Conservation (phyloP, 352 stramenopile genomes). For the Globisporangium abappressorium region DNA sequence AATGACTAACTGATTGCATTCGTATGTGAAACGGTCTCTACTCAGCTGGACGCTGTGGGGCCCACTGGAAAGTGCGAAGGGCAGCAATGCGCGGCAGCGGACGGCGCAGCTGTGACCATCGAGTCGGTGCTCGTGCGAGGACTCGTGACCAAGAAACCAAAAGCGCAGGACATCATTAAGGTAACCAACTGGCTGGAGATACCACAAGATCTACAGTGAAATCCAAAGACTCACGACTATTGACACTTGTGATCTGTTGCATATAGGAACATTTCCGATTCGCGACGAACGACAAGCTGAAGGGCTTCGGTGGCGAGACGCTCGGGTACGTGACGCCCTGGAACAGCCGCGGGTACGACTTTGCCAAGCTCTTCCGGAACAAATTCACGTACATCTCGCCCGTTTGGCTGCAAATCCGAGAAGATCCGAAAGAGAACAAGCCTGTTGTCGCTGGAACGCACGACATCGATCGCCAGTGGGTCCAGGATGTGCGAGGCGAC, state of each 20-base stretch:
- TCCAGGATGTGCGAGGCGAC: constrained; percentile 40
- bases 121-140: constrained; percentile 40
- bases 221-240: not conserved
- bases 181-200: not conserved
- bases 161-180: constrained; percentile 41
- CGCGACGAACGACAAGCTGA: constrained; percentile 5
- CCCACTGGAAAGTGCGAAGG: constrained; percentile 23
- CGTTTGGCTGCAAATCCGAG: constrained; percentile 79
- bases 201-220: not conserved
- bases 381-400: constrained; percentile 80
- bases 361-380: constrained; percentile 57
- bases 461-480: constrained; percentile 66
- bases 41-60: not conserved
- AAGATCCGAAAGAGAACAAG: constrained; percentile 34
- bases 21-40: not conserved
- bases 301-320: constrained; percentile 50
- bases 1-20: not conserved
- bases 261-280: constrained; percentile 34
- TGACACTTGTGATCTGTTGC: too few species aligned
- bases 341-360: constrained; percentile 77
- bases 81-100: constrained; percentile 27
- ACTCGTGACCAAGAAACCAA: constrained; percentile 51
- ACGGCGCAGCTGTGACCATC: constrained; percentile 8
- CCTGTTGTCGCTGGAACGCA: constrained; percentile 67
- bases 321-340: constrained; percentile 81